phyloP scores from a whole-genome alignment of 2,329 filamentous ascomycete genomes.

The Alternaria viburni region DNA sequence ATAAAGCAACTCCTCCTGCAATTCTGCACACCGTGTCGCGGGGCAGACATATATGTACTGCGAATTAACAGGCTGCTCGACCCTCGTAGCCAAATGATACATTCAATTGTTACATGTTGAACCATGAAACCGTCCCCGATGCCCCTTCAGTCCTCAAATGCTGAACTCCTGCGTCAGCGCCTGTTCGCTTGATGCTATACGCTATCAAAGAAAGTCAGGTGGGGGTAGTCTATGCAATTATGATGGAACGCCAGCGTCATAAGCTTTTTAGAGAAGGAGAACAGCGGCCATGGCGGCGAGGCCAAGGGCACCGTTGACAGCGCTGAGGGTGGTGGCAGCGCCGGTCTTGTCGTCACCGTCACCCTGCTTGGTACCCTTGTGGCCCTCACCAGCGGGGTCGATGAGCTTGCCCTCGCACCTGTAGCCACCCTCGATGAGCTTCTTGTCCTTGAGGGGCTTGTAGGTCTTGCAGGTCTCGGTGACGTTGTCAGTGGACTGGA shows the following conservation, averaged over 20 bases:
- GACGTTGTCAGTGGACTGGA: slow-evolving; percentile 55
- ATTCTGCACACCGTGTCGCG: slow-evolving; percentile 22
- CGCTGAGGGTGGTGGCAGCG: slow-evolving; percentile 50
- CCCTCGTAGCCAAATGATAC: slow-evolving; percentile 44
- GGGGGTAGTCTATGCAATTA: slow-evolving; percentile 50
- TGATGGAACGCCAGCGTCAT: slow-evolving; percentile 45
- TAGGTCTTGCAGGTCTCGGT: slow-evolving; percentile 50
- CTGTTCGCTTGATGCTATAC: slow-evolving; percentile 37
- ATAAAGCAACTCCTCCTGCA: slow-evolving; percentile 28
- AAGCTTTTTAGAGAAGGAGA: slow-evolving; percentile 54
- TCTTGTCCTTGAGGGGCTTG: slow-evolving; percentile 51
- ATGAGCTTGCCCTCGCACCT: slow-evolving; percentile 50
- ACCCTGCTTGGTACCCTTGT: slow-evolving; percentile 42
- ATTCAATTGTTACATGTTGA: slow-evolving; percentile 44
- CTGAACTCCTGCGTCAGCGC: slow-evolving; percentile 29
- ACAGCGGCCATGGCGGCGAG: slow-evolving; percentile 56
- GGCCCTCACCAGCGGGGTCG: slow-evolving; percentile 46
- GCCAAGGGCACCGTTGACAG: slow-evolving; percentile 51
- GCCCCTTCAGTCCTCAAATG: slow-evolving; percentile 32
- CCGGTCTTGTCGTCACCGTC: slow-evolving; percentile 34
- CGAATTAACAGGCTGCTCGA: slow-evolving; percentile 43
- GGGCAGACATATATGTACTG: slow-evolving; percentile 34
- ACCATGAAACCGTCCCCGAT: slow-evolving; percentile 32
- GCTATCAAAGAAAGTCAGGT: slow-evolving; percentile 44
- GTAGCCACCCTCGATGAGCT: slow-evolving; percentile 52